phyloP scores from a whole-genome alignment of 805 yeast genomes.

The Metschnikowia arizonensis region DNA sequence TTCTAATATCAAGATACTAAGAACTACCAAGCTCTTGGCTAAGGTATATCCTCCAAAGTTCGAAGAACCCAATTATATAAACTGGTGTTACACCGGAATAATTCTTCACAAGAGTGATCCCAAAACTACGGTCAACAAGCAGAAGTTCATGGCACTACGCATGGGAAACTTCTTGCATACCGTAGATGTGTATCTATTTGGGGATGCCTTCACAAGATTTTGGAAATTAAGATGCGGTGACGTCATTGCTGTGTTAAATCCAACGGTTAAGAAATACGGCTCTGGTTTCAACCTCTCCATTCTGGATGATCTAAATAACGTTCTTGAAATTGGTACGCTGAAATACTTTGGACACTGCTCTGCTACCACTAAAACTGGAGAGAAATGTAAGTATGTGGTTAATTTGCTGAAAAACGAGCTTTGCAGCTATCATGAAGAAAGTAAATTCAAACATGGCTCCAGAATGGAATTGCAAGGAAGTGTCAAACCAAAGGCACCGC shows the following conservation, averaged over 20 bases:
- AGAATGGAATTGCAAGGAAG: constrained; percentile 75
- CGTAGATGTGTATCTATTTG: constrained; percentile 61
- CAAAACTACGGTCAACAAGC: constrained; percentile 35
- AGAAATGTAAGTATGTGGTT: constrained; percentile 59
- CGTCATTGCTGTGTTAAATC: constrained; percentile 70
- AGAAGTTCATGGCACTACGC: constrained; percentile 56
- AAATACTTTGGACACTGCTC: constrained; percentile 66
- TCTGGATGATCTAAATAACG: constrained; percentile 43
- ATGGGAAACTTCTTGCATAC: constrained; percentile 65
- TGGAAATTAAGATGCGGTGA: constrained; percentile 77
- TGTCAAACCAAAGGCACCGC: constrained; percentile 54
- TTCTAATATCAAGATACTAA: constrained; percentile 48
- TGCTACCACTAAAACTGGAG: constrained; percentile 41
- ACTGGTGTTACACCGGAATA: constrained; percentile 79
- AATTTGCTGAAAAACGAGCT: constrained; percentile 48
- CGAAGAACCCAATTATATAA: constrained; percentile 62
- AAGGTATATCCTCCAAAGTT: constrained; percentile 65
- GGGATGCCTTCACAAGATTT: constrained; percentile 60
- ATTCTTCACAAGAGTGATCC: constrained; percentile 55
- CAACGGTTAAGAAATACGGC: constrained; percentile 44
- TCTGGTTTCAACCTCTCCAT: constrained; percentile 52
- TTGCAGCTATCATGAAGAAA: constrained; percentile 72
- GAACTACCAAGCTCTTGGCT: constrained; percentile 57
- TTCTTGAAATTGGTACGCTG: constrained; percentile 72
- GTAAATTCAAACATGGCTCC: constrained; percentile 45